A percentile compares a stretch with the other conserved stretches of the same genome.
phyloP scores from a whole-genome alignment of 2,329 filamentous ascomycete genomes.

The Gliomastix tumulicola region DNA sequence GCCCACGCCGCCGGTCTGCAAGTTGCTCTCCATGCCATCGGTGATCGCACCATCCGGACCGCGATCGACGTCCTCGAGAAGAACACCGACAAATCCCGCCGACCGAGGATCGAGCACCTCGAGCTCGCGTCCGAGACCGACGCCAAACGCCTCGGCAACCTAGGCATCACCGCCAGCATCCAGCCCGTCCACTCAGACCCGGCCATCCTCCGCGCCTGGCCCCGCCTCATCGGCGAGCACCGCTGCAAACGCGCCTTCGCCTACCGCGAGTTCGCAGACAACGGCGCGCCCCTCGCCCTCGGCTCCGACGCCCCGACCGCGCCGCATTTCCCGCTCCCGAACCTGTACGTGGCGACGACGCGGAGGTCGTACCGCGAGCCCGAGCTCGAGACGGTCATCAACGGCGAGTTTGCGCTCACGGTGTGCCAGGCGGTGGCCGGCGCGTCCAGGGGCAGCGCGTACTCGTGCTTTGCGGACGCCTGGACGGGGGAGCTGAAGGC shows the following conservation, averaged over 20 bases:
- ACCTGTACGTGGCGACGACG: slow-evolving; percentile 53
- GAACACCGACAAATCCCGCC: slow-evolving; percentile 32
- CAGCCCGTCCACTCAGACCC: slow-evolving; percentile 55
- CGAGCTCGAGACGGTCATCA: slow-evolving; percentile 31
- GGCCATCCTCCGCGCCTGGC: slow-evolving; percentile 55
- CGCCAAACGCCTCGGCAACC: slow-evolving; percentile 44
- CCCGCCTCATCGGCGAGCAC: slow-evolving; percentile 43
- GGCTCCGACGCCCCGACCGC: slow-evolving; percentile 56
- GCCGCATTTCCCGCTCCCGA: slow-evolving; percentile 44
- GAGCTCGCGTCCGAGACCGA: slow-evolving; percentile 51
- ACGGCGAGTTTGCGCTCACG: slow-evolving; percentile 44
- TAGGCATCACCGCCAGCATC: slow-evolving; percentile 54
- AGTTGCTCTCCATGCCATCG: slow-evolving; percentile 59
- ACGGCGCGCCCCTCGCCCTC: slow-evolving; percentile 46
- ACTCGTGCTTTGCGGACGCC: slow-evolving; percentile 49
- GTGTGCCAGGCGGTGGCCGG: slow-evolving; percentile 46
- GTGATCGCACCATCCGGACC: slow-evolving; percentile 49
- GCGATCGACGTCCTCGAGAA: slow-evolving; percentile 48
- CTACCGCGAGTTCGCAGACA: slow-evolving; percentile 52
- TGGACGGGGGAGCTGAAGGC: slow-evolving; percentile 43
- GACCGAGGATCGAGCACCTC: slow-evolving; percentile 59
- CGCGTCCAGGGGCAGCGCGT: slow-evolving; percentile 48
- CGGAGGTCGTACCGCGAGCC: slow-evolving; percentile 46
- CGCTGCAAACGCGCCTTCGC: slow-evolving; percentile 54
- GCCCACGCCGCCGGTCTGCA: slow-evolving; percentile 49